Evolutionary conservation across 1,284 basidiomycete species (phyloP).

Genomic region (Cryptococcus maquisensis): DNA sequence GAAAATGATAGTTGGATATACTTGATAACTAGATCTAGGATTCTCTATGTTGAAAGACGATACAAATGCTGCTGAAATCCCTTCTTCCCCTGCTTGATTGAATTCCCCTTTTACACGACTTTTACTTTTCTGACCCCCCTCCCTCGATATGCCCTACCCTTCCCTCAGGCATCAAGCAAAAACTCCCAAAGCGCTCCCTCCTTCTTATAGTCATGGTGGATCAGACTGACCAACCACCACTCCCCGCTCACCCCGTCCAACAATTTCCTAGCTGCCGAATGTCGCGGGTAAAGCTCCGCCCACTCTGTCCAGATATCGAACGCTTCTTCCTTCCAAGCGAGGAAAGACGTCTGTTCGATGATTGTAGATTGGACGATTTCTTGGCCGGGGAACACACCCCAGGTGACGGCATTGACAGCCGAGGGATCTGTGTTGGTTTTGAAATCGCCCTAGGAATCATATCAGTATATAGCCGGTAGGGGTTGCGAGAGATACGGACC

Average conservation of each 20-base stretch:
- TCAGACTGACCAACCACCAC: constrained; percentile 87
- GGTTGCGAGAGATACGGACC: constrained; percentile 51
- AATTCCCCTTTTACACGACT: not conserved
- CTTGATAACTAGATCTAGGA: not conserved
- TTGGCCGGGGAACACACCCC: constrained; percentile 98
- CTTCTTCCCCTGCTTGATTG: not conserved
- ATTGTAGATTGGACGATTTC: constrained; percentile 98
- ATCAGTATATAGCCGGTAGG: not conserved
- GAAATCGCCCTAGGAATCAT: constrained; percentile 66
- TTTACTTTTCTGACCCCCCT: not conserved
- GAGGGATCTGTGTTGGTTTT: constrained; percentile 87
- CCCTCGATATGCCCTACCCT: not conserved
- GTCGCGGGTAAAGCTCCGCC: constrained; percentile 78
- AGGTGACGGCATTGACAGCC: constrained; percentile 96
- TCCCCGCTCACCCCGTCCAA: constrained; percentile 67
- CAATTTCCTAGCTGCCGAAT: constrained; percentile 66
- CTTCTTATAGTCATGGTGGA: constrained; percentile 91
- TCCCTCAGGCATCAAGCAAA: constrained; percentile 52
- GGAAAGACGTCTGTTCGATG: constrained; percentile 93
- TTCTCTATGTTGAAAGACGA: constrained; percentile 4
- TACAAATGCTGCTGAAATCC: constrained; percentile 2
- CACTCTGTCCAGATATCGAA: constrained; percentile 96
- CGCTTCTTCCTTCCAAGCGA: constrained; percentile 97
- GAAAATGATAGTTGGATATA: not conserved
- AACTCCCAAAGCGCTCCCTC: constrained; percentile 79